Evolutionary conservation across 2,329 filamentous ascomycete genomes (phyloP).

Genomic region (Monascus ruber): DNA sequence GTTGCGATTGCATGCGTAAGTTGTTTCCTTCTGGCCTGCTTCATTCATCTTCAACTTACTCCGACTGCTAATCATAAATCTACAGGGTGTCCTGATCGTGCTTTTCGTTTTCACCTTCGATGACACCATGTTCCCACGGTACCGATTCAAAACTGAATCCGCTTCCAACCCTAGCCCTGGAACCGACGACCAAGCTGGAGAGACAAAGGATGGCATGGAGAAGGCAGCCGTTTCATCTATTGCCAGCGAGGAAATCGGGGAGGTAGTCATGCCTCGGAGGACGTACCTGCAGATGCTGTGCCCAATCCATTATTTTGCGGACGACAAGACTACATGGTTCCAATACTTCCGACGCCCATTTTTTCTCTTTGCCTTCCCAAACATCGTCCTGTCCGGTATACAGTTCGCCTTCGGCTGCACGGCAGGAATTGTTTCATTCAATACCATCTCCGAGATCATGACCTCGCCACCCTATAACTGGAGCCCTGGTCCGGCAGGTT

Average conservation of each 20-base stretch:
- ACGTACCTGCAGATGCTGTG: constrained; percentile 13
- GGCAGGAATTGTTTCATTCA: constrained; percentile 30
- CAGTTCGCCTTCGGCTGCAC: constrained; percentile 33
- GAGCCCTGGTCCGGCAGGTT: constrained; percentile 20
- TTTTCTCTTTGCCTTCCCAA: constrained; percentile 28
- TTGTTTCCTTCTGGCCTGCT: background rate
- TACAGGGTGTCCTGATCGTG: constrained; percentile 12
- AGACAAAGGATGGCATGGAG: constrained; percentile 2
- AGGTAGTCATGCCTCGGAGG: constrained; percentile 10
- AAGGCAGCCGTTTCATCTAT: constrained; percentile 6
- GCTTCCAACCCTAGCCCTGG: background rate
- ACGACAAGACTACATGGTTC: constrained; percentile 27
- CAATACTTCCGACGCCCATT: constrained; percentile 32
- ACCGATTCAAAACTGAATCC: constrained; percentile 11
- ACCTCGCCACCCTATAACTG: constrained; percentile 27
- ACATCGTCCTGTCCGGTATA: constrained; percentile 28
- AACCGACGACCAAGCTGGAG: background rate
- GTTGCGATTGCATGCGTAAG: constrained; percentile 20
- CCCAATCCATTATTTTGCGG: constrained; percentile 13
- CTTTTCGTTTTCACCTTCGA: constrained; percentile 24
- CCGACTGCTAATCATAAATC: background rate
- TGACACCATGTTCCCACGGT: constrained; percentile 25
- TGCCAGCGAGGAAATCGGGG: constrained; percentile 8
- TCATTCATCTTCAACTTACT: background rate
- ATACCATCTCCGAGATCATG: constrained; percentile 26